Base-by-base conservation (phyloP, 2,329 filamentous ascomycete genomes). In the Trichoderma simmonsii region DNA sequence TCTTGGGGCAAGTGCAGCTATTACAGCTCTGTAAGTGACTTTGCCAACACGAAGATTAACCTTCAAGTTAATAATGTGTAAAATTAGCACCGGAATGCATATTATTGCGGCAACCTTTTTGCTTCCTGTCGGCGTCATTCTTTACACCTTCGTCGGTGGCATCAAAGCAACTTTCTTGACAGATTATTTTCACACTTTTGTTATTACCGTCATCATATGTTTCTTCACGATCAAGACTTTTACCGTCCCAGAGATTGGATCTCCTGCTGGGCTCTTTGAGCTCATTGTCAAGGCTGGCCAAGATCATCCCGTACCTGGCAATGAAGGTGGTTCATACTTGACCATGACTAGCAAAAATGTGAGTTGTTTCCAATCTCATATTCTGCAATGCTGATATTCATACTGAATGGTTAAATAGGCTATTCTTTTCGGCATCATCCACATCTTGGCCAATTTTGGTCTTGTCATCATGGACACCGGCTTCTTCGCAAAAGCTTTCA, bases 311-410 rank as follows among this genome's bases (percentile, higher is more conserved):
- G 84, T 89, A 0, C 77, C 79, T 0, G 87, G 86, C 0, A 89
- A 89, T 48, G 78, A 86, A 21, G 77, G 83, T n/a, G 87, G 87
- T 0, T 86, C 85, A 0, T 88, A 86, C 72, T 74, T 89, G 66
- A 89, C 88, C 0, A 86, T 89, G 85, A 87, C 83, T 0, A 87
- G 86, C 3, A 85, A 86, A 70, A 80, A 80, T 21, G 83, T 84
- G 39, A 73, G 78, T 75, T 36, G 26, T 56, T 43, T 54, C 62
- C 5, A 51, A 21, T 26, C 2, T 28, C 2, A n/a, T 15, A 7
- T 14, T 5, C 12, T 5, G 3, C 5, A 11, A n/a, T 15, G 2
- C 15, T 30, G 21, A 12, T 43, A 21, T 34, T 57, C 1, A 67
- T 1, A 26, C 30, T 12, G 4, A 28, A 4, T 7, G 6, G 3